Evolutionary conservation across 2,329 filamentous ascomycete species (phyloP).

Genomic region (Colletotrichum costaricense): DNA sequence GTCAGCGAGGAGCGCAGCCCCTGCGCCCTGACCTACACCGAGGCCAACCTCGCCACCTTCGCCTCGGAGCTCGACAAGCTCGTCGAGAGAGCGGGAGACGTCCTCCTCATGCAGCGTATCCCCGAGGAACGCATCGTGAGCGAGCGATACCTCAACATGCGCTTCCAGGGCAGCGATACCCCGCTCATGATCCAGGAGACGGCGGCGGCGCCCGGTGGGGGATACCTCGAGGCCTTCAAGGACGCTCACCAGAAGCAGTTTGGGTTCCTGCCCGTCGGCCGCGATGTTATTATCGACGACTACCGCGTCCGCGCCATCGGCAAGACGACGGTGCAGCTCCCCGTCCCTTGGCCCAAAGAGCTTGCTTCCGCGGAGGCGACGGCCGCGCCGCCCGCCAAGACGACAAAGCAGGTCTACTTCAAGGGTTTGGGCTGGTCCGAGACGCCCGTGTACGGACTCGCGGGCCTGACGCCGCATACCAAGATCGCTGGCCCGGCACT

Average conservation of each 20-base stretch:
- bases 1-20: slow-evolving; percentile 48
- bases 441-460: slow-evolving; percentile 76
- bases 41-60: slow-evolving; percentile 34
- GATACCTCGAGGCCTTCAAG: slow-evolving; percentile 47
- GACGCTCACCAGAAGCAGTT: slow-evolving; percentile 54
- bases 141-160: slow-evolving; percentile 56
- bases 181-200: slow-evolving; percentile 52
- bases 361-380: slow-evolving; percentile 7
- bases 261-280: slow-evolving; percentile 49
- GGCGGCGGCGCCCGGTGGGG: slow-evolving; percentile 36
- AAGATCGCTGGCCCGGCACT: slow-evolving; percentile 74
- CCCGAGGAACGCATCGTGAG: slow-evolving; percentile 14
- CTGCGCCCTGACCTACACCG: slow-evolving; percentile 40
- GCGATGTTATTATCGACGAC: slow-evolving; percentile 55
- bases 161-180: slow-evolving; percentile 56
- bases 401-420: slow-evolving; percentile 36
- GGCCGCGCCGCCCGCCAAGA: slow-evolving; percentile 12
- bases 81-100: slow-evolving; percentile 43
- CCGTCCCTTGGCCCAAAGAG: slow-evolving; percentile 19
- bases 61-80: slow-evolving; percentile 41
- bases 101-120: slow-evolving; percentile 47
- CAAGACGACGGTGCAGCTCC: slow-evolving; percentile 24
- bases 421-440: slow-evolving; percentile 46
- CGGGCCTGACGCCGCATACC: slow-evolving; percentile 70
- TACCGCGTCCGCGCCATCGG: slow-evolving; percentile 54